Evolutionary conservation across 345 rosid species (phyloP).

Genomic region (Eucalyptus pauciflora): DNA sequence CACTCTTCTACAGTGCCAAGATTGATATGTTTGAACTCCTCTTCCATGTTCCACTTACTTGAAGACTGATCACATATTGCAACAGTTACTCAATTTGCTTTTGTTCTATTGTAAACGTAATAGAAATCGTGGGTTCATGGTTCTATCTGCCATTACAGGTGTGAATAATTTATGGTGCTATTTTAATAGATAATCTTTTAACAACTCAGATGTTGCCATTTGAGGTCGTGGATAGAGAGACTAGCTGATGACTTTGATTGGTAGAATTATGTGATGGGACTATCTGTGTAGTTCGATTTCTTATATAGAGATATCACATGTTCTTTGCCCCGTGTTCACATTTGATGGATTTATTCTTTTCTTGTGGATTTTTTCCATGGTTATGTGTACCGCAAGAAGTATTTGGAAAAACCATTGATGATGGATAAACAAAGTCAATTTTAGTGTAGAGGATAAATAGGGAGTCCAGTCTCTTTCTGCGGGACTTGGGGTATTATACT

Average conservation of each 20-base stretch:
- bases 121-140: not conserved
- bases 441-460: not conserved
- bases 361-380: not conserved
- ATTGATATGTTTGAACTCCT: not conserved
- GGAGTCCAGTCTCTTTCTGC: not conserved
- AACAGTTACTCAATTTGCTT: not conserved
- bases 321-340: not conserved
- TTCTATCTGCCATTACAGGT: not conserved
- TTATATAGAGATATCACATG: not conserved
- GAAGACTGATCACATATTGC: not conserved
- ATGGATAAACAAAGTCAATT: not conserved
- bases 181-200: not conserved
- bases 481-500: not conserved
- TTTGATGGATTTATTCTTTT: not conserved
- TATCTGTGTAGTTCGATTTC: not conserved
- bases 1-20: not conserved
- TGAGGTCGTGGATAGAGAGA: not conserved
- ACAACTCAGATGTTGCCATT: not conserved
- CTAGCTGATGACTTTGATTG: not conserved
- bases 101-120: not conserved
- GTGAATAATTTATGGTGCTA: not conserved
- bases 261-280: not conserved
- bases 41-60: not conserved
- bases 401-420: not conserved
- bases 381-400: not conserved